Base-by-base conservation (phyloP, 2,329 filamentous ascomycete genomes). In the Aureobasidium sp. region DNA sequence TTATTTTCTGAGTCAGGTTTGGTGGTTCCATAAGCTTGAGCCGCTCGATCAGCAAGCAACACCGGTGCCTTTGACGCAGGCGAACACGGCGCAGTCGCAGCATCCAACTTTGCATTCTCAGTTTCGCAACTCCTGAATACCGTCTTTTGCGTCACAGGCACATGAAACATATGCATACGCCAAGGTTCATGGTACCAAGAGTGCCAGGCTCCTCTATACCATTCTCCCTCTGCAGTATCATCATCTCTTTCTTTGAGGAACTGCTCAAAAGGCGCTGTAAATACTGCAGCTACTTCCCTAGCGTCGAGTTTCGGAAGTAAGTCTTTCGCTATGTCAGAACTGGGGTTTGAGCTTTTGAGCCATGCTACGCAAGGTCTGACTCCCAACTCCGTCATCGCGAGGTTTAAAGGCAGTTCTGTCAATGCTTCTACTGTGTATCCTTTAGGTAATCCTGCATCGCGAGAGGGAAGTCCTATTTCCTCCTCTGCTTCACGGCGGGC, bases 111-210 rank as follows among this genome's bases (percentile, higher is more conserved):
- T 13, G 50, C 29, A 6, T 61, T 59, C 9, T 55, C 61, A 7
- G 13, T 36, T 21, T 63, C 39, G 2, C 6, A 1, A 27, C 61
- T 61, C 16, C 58, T 47, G 14, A 61, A 64, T 16, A 64, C 63
- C 36, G 59, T 34, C 11, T 13, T 49, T 27, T 16, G 44, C 3
- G 11, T 82, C 39, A 92, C 84, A 2, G 90, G 92, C 30, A 97
- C 91, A 76, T 90, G 89, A 76, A 97, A 97, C 75, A 93, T 92
- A 75, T 97, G 93, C 80, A 96, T 86, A 44, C 82, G 75, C 93
- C 92, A 97, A 16, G 82, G 82, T 57, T 79, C 78, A 65, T 88
- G 84, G 72, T 94, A 85, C 86, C 87, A 96, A 65, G 85, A 79
- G 59, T 86, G 84, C 93, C 93, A 97, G 34, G 76, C 77, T 8